Evolutionary conservation across 495 filamentous ascomycete species (phyloP).

Genomic region (Chaetomium fimeti): DNA sequence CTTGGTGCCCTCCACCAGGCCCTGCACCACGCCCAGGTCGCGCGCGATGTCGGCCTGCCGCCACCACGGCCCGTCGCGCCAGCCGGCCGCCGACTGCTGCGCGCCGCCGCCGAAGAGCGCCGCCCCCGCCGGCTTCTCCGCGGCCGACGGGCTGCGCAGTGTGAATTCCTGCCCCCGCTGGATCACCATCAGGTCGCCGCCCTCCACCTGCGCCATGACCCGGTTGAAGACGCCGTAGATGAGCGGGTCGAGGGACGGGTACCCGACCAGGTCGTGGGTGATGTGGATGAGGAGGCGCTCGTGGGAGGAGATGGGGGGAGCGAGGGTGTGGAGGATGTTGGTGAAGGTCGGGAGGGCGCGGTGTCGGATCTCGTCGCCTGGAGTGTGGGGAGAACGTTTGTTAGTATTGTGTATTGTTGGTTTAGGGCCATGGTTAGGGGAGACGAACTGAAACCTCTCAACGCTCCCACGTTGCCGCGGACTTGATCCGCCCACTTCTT

Average conservation of each 20-base stretch:
- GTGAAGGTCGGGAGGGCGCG: conserved; percentile 93
- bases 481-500: conserved; percentile 95
- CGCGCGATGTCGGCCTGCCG: conserved; percentile 66
- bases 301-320: conserved; percentile 94
- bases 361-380: conserved; percentile 85
- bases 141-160: conserved; percentile 61
- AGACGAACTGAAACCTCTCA: conserved; percentile 71
- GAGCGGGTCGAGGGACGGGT: conserved; percentile 90
- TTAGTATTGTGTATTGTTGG: conserved; percentile 19
- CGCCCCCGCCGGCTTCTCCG: conserved; percentile 42
- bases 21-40: conserved; percentile 75
- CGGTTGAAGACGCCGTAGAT: conserved; percentile 91
- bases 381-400: conserved; percentile 13
- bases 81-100: conserved; percentile 53
- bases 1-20: conserved; percentile 83
- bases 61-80: conserved; percentile 98
- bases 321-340: conserved; percentile 88
- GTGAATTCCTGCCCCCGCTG: conserved; percentile 86
- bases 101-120: conserved; percentile 60
- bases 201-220: conserved; percentile 98
- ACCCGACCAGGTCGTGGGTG: conserved; percentile 90
- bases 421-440: background rate
- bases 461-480: conserved; percentile 80
- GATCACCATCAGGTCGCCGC: conserved; percentile 93
- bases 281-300: conserved; percentile 98